These are phyloP conservation scores for Polyplosphaeria fusca DNA, from an alignment of 495 filamentous ascomycete genomes.

Conservation along the genomic window DNA sequence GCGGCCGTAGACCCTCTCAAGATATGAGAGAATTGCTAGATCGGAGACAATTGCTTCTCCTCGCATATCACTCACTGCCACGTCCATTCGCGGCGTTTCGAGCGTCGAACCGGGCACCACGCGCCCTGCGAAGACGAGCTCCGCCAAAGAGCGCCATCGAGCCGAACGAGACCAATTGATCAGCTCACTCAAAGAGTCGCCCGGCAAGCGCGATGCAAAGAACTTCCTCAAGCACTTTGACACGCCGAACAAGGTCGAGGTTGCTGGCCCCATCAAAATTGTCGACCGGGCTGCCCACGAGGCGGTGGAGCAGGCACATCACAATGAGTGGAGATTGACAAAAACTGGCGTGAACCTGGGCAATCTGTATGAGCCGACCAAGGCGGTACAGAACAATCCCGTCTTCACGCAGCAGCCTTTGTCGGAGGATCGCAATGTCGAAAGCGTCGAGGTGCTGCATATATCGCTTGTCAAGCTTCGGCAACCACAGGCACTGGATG, in stretches of 20 bases:
- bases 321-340: slow-evolving; percentile 24
- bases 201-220: slow-evolving; percentile 29
- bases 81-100: too few relatives aligned
- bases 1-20: too few relatives aligned
- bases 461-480: slow-evolving; percentile 84
- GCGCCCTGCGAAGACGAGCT: slow-evolving; percentile 3
- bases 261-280: neutral
- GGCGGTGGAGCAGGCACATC: slow-evolving; percentile 13
- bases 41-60: too few relatives aligned
- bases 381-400: slow-evolving; percentile 61
- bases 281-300: slow-evolving; percentile 13
- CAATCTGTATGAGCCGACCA: slow-evolving; percentile 57
- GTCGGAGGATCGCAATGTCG: slow-evolving; percentile 3
- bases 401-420: slow-evolving; percentile 52
- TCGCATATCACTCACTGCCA: too few relatives aligned
- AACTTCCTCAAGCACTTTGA: slow-evolving; percentile 34
- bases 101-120: too few relatives aligned
- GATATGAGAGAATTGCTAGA: too few relatives aligned
- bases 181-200: slow-evolving; percentile 25
- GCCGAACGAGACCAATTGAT: slow-evolving; percentile 31
- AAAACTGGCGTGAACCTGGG: slow-evolving; percentile 57
- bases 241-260: slow-evolving; percentile 1
- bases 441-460: slow-evolving; percentile 57
- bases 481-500: slow-evolving; percentile 63
- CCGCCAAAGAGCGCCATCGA: slow-evolving; percentile 26